phyloP scores from a whole-genome alignment of 306 rosid species.

The Argentina anserina region DNA sequence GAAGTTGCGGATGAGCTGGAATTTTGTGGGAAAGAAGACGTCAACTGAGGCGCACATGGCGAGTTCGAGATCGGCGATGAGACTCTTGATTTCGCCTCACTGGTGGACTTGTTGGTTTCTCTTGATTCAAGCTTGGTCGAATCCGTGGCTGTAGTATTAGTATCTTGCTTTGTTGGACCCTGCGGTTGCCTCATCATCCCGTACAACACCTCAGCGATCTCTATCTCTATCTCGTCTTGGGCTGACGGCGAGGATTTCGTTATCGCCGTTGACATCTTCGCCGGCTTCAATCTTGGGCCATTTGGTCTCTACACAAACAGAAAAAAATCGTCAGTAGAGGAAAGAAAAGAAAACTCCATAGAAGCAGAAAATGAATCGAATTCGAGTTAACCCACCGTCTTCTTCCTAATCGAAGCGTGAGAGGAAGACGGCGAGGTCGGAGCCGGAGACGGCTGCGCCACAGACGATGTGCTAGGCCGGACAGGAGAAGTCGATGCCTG shows the following conservation, averaged over 20 bases:
- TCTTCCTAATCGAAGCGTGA: conserved; percentile 65
- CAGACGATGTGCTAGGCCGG: conserved; percentile 37
- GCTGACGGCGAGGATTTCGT: conserved; percentile 51
- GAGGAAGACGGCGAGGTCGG: conserved; percentile 85
- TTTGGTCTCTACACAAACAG: conserved; percentile 58
- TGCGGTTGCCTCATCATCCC: conserved; percentile 93
- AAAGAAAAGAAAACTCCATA: background rate
- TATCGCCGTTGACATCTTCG: conserved; percentile 54
- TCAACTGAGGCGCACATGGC: conserved; percentile 20
- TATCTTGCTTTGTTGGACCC: conserved; percentile 69
- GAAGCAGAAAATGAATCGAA: background rate
- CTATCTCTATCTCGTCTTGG: conserved; percentile 94
- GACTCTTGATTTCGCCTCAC: conserved; percentile 61
- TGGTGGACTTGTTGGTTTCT: conserved; percentile 45
- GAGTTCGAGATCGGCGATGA: conserved; percentile 79
- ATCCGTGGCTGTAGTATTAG: conserved; percentile 34
- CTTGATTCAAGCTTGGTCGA: conserved; percentile 51
- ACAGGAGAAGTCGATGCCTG: conserved; percentile 86
- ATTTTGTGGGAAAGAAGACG: conserved; percentile 49
- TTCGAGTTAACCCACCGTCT: conserved; percentile 56
- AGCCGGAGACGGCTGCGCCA: conserved; percentile 34
- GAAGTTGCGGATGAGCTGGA: conserved; percentile 46
- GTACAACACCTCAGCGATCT: conserved; percentile 90
- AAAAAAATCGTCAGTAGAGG: conserved; percentile 29
- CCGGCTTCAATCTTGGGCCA: conserved; percentile 68